Conservation (phyloP, 2,329 filamentous ascomycete species). For the Diplodia scrobiculata region DNA sequence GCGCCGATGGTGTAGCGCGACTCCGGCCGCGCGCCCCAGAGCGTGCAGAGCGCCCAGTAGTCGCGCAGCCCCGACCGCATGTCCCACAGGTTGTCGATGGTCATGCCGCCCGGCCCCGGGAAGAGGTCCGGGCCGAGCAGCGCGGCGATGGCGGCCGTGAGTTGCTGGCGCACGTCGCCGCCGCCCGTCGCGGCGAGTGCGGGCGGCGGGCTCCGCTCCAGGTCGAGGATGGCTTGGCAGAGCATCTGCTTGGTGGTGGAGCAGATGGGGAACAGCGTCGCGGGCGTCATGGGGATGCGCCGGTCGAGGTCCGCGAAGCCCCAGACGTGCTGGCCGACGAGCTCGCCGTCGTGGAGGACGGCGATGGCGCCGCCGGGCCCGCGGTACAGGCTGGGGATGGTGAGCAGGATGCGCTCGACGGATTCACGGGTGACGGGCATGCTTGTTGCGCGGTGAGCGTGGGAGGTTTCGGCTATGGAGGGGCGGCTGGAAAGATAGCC, state of each 20-base stretch:
- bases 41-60: neutral
- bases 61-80: neutral
- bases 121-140: neutral
- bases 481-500: no score
- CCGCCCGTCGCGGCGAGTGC: neutral
- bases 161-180: no score
- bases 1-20: neutral
- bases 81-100: neutral
- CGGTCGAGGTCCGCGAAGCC: conserved; percentile 50
- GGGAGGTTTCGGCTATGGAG: no score
- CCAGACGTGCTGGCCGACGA: conserved; percentile 47
- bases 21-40: neutral
- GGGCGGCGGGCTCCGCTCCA: conserved; percentile 36
- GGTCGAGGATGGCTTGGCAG: conserved; percentile 44
- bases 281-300: conserved; percentile 42
- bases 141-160: neutral
- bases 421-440: no score
- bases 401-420: no score
- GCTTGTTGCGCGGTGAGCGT: no score
- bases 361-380: conserved; percentile 51
- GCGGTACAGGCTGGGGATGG: conserved; percentile 30
- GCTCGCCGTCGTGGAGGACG: conserved; percentile 49
- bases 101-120: neutral
- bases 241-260: conserved; percentile 54
- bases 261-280: conserved; percentile 50